Base-by-base conservation (phyloP, 1,139 yeast species). In the Lodderomyces parapsilosis region DNA sequence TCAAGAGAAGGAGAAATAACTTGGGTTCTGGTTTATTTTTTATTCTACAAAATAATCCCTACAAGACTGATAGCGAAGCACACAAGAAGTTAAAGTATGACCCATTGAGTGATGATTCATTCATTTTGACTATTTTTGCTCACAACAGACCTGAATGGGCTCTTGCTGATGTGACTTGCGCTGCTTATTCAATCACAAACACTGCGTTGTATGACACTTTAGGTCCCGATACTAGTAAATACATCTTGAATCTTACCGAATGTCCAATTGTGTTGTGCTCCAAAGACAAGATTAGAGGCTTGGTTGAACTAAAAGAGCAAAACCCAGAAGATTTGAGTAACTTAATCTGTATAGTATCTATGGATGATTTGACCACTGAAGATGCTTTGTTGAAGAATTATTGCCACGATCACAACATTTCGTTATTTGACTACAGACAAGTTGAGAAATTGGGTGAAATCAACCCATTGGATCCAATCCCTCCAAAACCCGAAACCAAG, bases 11-110 rank as follows among this genome's bases (percentile, higher is more conserved):
- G 41, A 72, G 77, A 43, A 60, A 63, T 41, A 62, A 76, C 42
- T 66, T 86, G 37, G 94, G 90, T 4, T 66, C 87, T 2, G 95
- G 94, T 10, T 54, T 86, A 24, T 69, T 81, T 50, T 70, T 78
- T 39, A 60, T 78, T n/a, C 74, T 81, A 43, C 58, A 60, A 32
- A 66, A 70, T 47, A 76, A 74, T 50, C 68, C 75, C 48, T 72
- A 52, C 55, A 61, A 59, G 40, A 57, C 66, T 23, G 55, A 62
- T 13, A 56, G 59, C 17, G 56, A 54, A 18, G 57, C 61, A 37
- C 70, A 66, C 45, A 43, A 49, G 10, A 61, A 59, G 38, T 59
- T 69, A 41, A 42, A 44, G 3, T 53, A 54, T 35, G 52, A 53
- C 25, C 52, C 56, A 30, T 49, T 53, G 14, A 66, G 65, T 34